A percentile compares a stretch with the other conserved stretches of the same genome.
Conservation (phyloP, 1,284 basidiomycete species). For the Wallemia ichthyophaga region DNA sequence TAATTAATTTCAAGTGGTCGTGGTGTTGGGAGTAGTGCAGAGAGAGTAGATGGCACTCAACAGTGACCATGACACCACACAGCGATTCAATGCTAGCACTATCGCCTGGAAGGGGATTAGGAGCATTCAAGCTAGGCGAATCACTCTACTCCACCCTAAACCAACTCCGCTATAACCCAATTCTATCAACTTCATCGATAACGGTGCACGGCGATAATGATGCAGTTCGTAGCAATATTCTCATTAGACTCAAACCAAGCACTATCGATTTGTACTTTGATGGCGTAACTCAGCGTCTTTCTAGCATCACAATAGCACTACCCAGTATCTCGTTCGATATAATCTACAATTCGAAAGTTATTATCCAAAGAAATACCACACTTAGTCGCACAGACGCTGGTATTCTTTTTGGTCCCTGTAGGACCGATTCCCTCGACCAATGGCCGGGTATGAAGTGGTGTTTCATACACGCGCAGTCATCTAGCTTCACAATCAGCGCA, state of each 20-base stretch:
- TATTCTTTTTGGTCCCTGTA: background rate
- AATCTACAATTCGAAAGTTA: background rate
- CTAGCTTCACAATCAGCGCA: background rate
- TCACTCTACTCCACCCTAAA: background rate
- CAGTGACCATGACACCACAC: background rate
- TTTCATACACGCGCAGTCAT: background rate
- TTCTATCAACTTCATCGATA: background rate
- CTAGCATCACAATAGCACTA: background rate
- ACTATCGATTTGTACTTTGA: background rate
- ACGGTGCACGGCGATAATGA: background rate
- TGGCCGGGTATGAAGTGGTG: background rate
- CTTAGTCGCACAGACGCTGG: background rate
- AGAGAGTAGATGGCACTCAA: background rate
- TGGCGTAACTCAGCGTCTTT: background rate
- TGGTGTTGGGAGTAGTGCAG: too few relatives aligned
- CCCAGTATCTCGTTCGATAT: background rate
- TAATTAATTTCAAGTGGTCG: too few relatives aligned
- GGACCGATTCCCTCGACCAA: background rate
- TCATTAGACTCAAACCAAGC: background rate
- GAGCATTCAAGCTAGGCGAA: background rate
- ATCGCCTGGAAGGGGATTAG: background rate
- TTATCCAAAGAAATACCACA: background rate
- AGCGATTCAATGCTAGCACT: background rate
- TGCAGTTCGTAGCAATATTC: background rate
- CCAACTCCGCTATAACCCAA: background rate